Conservation (phyloP, 495 filamentous ascomycete genomes). For the Penicillium soppii region DNA sequence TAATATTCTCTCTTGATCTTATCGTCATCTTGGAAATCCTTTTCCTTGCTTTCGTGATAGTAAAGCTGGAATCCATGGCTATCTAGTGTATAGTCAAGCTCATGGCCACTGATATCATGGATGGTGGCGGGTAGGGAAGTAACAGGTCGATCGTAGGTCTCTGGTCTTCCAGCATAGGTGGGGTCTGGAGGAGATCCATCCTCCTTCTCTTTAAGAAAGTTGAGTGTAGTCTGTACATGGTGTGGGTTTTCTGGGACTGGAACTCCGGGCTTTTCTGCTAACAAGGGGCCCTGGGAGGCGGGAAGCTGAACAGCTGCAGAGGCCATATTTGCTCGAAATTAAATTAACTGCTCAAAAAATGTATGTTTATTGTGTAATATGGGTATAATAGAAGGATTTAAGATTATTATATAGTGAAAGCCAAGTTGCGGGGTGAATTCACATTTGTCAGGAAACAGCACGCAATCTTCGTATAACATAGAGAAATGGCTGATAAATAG, state of each 20-base stretch:
- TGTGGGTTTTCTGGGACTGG: constrained; percentile 28
- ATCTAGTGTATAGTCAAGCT: constrained; percentile 50
- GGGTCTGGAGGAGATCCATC: constrained; percentile 58
- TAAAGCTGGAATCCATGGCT: constrained; percentile 50
- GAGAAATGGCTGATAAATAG: constrained; percentile 31
- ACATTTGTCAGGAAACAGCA: constrained; percentile 37
- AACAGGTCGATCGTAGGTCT: constrained; percentile 49
- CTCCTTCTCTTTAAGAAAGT: constrained; percentile 58
- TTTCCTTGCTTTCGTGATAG: constrained; percentile 47
- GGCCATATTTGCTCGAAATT: constrained; percentile 22
- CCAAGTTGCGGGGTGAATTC: constrained; percentile 16
- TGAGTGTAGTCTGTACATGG: constrained; percentile 55
- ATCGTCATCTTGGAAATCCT: constrained; percentile 60
- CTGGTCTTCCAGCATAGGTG: constrained; percentile 45
- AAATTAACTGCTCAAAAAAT: too few relatives aligned
- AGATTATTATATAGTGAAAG: constrained; percentile 10
- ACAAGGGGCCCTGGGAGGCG: constrained; percentile 9
- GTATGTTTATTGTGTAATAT: neutral
- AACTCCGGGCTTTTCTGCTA: constrained; percentile 14
- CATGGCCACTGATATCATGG: constrained; percentile 50
- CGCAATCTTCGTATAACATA: constrained; percentile 30
- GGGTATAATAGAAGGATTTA: neutral
- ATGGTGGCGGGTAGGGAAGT: constrained; percentile 33
- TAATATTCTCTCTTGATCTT: constrained; percentile 66
- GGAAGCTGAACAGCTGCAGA: constrained; percentile 43